phyloP scores from a whole-genome alignment of 768 basidiomycete species.

The Boletus rubescentipes region DNA sequence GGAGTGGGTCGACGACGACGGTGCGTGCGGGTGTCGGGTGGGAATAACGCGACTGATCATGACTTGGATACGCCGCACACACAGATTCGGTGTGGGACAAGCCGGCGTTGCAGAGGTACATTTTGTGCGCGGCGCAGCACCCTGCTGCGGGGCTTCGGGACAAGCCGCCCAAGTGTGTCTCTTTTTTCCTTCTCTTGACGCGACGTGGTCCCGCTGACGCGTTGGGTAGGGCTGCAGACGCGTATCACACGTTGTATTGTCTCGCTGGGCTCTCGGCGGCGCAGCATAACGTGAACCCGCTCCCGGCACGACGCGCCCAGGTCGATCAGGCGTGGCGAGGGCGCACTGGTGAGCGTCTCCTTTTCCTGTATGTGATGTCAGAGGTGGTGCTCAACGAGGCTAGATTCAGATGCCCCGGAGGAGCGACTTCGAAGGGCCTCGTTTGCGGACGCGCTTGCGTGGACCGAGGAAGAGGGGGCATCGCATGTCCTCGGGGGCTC shows the following conservation, averaged over 20 bases:
- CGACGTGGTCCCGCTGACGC: no score
- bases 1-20: no score
- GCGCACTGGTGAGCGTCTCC: constrained; percentile 15
- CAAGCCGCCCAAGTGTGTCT: constrained; percentile 84
- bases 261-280: constrained; percentile 86
- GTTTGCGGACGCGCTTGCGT: constrained; percentile 58
- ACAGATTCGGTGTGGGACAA: constrained; percentile 55
- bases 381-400: constrained; percentile 9
- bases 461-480: constrained; percentile 66
- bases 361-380: not conserved
- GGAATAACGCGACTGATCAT: no score
- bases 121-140: constrained; percentile 83
- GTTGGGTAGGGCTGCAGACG: constrained; percentile 68
- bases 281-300: constrained; percentile 72
- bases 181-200: no score
- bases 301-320: constrained; percentile 35
- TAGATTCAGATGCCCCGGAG: constrained; percentile 21
- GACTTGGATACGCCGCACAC: no score
- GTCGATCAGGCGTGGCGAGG: constrained; percentile 41
- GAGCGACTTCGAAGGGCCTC: constrained; percentile 40
- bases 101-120: constrained; percentile 80
- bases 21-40: no score
- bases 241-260: constrained; percentile 94
- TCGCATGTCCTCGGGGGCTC: constrained; percentile 55
- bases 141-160: constrained; percentile 86